phyloP scores from a whole-genome alignment of 257 asterid genomes.

The Salvia hispanica region DNA sequence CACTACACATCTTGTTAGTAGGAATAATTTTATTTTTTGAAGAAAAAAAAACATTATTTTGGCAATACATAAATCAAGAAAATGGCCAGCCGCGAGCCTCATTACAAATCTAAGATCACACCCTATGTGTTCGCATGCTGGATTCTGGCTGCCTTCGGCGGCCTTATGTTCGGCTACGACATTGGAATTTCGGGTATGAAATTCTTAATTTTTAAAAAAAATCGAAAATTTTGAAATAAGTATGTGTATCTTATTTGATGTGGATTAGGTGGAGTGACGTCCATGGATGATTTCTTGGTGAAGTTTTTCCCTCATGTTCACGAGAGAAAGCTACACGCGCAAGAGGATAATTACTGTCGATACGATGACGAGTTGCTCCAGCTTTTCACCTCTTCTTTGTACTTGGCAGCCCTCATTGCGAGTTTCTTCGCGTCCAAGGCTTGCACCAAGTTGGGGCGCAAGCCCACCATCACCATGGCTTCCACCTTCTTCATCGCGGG shows the following conservation, averaged over 20 bases:
- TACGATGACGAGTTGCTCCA: conserved; percentile 78
- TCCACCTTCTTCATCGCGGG: conserved; percentile 53
- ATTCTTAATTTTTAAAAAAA: neutral
- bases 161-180: conserved; percentile 60
- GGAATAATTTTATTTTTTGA: no score
- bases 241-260: neutral
- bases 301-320: conserved; percentile 63
- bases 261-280: conserved; percentile 68
- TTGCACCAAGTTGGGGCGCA: conserved; percentile 56
- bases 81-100: conserved; percentile 12
- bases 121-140: conserved; percentile 49
- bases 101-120: conserved; percentile 39
- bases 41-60: neutral
- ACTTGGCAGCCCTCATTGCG: conserved; percentile 66
- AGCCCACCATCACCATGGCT: conserved; percentile 60
- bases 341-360: conserved; percentile 70
- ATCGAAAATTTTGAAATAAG: neutral
- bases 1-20: neutral
- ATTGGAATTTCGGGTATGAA: conserved; percentile 53
- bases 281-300: conserved; percentile 80
- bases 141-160: conserved; percentile 60
- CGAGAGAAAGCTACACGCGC: conserved; percentile 46
- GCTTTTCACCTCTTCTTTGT: conserved; percentile 81
- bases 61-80: neutral
- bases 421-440: conserved; percentile 78